These are phyloP conservation scores for Aspergillus brasiliensis DNA, from an alignment of 2,329 filamentous ascomycete species.

Conservation along the genomic window DNA sequence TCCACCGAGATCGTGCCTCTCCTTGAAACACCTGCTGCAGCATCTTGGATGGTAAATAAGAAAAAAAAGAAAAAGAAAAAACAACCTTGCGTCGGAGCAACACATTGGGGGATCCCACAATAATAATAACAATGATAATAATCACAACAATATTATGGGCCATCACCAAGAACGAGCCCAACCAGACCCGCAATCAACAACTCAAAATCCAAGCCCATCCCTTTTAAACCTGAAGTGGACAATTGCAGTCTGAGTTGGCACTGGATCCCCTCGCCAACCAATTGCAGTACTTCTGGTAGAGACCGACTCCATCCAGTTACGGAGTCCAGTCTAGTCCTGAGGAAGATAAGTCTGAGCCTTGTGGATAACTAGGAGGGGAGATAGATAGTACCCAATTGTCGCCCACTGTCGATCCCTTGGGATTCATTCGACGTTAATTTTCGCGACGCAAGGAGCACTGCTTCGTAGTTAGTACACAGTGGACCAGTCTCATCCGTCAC, in stretches of 20 bases:
- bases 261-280: conserved; percentile 4
- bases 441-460: neutral
- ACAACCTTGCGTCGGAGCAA: neutral
- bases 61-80: neutral
- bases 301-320: neutral
- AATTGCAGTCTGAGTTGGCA: conserved; percentile 4
- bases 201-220: neutral
- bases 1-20: conserved; percentile 2
- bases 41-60: neutral
- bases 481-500: neutral
- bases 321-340: neutral
- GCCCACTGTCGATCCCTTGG: neutral
- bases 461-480: neutral
- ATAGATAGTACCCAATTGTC: neutral
- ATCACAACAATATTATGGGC: no score
- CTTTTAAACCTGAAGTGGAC: neutral
- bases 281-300: neutral
- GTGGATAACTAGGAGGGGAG: no score
- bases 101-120: no score
- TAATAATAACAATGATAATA: no score
- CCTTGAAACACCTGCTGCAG: neutral
- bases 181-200: neutral
- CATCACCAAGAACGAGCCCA: neutral
- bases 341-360: neutral
- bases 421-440: neutral